Percentiles rank a stretch among this genome's conserved stretches.
Evolutionary conservation across 768 basidiomycete genomes (phyloP).

Genomic region (Leucocoprinus leucothites): DNA sequence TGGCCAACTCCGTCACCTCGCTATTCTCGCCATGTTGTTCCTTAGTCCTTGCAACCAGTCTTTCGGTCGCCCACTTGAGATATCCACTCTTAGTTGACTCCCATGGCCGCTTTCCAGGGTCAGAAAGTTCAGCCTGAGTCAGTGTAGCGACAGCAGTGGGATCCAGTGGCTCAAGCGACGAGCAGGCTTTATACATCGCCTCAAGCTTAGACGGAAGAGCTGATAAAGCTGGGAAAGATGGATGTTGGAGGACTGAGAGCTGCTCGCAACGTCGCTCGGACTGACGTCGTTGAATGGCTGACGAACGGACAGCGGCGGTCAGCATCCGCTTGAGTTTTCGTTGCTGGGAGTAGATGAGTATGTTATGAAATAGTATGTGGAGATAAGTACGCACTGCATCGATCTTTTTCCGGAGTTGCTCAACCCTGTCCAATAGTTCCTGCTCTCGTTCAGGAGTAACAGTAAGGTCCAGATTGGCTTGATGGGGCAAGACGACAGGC

Average conservation of each 20-base stretch:
- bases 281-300: background rate
- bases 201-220: slow-evolving; percentile 3
- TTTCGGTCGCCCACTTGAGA: slow-evolving; percentile 8
- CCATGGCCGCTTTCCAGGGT: slow-evolving; percentile 12
- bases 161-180: slow-evolving; percentile 6
- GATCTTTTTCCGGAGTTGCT: slow-evolving; percentile 61
- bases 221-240: background rate
- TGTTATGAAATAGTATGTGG: background rate
- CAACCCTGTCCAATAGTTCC: slow-evolving; percentile 64
- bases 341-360: slow-evolving; percentile 2
- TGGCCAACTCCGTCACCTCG: background rate
- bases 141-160: slow-evolving; percentile 3
- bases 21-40: background rate
- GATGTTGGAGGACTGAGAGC: slow-evolving; percentile 8
- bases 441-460: slow-evolving; percentile 54
- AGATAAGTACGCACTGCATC: slow-evolving; percentile 55
- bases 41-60: background rate
- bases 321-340: slow-evolving; percentile 1
- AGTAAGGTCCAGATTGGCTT: slow-evolving; percentile 66
- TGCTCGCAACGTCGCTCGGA: background rate
- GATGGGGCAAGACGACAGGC: slow-evolving; percentile 74
- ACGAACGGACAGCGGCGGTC: background rate
- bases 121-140: slow-evolving; percentile 7
- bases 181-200: slow-evolving; percentile 7
- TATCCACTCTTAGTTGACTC: slow-evolving; percentile 13